Conservation (phyloP, 495 filamentous ascomycete species). For the Neurospora sp. region DNA sequence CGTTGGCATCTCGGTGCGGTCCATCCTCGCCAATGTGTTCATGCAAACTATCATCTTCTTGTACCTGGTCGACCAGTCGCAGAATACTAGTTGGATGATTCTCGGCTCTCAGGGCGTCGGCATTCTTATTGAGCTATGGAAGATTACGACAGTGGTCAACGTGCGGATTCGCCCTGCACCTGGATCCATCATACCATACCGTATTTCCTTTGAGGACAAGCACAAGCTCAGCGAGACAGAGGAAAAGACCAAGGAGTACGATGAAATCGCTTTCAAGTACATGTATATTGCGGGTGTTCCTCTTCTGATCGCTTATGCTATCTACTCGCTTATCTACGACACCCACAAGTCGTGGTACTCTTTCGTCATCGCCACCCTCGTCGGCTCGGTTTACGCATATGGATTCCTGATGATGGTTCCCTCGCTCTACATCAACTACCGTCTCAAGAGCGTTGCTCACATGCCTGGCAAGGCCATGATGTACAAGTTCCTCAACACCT, state of each 20-base stretch:
- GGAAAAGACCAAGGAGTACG: slow-evolving; percentile 96
- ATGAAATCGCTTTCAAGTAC: slow-evolving; percentile 94
- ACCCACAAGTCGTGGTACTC: slow-evolving; percentile 97
- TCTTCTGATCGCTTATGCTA: slow-evolving; percentile 77
- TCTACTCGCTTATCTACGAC: slow-evolving; percentile 84
- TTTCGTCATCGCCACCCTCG: slow-evolving; percentile 79
- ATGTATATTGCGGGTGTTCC: slow-evolving; percentile 88
- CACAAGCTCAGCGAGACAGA: slow-evolving; percentile 91
- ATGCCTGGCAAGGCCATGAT: slow-evolving; percentile 95
- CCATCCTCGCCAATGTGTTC: slow-evolving; percentile 94
- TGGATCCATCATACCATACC: slow-evolving; percentile 68
- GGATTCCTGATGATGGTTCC: slow-evolving; percentile 99
- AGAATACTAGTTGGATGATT: slow-evolving; percentile 99
- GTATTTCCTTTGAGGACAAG: slow-evolving; percentile 88
- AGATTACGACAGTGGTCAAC: slow-evolving; percentile 93
- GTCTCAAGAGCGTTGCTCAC: slow-evolving; percentile 90
- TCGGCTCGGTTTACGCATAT: slow-evolving; percentile 94
- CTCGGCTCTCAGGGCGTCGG: slow-evolving; percentile 85
- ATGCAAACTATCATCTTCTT: slow-evolving; percentile 97
- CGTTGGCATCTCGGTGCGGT: slow-evolving; percentile 88
- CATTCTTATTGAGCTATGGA: slow-evolving; percentile 94
- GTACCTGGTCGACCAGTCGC: slow-evolving; percentile 95
- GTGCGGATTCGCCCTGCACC: slow-evolving; percentile 67
- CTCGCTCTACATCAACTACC: slow-evolving; percentile 95
- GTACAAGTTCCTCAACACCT: slow-evolving; percentile 88